Base-by-base conservation (phyloP, 306 rosid species). In the Begonia loranthoides region DNA sequence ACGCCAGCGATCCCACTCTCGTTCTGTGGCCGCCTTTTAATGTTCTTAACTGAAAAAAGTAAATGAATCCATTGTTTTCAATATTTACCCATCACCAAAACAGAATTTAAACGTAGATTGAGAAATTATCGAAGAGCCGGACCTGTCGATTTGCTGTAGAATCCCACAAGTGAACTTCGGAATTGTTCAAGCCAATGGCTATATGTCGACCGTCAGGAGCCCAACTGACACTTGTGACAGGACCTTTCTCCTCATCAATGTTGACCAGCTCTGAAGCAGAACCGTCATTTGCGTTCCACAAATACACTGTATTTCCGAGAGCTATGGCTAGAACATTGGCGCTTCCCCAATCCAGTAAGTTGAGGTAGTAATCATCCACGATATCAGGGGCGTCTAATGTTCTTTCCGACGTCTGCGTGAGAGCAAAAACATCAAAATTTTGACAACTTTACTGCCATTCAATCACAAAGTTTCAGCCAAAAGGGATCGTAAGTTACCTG, bases 381-480 rank as follows among this genome's bases (percentile, higher is more conserved):
- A 82, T 69, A 49, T 77, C 88, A 19, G 93, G 95, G 54, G 95
- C 95, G 65, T 82, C 95, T 62, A 86, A 44, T 0, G 92, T 85
- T 73, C 76, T 75, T 73, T 81, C 93, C 11, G 92, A 85, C 52
- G 79, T 76, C 95, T 81, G 58, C 59, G 59, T 39, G 15, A 59
- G 11, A 3, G 5, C 13, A 55, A 19, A 38, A 13, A 9, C 34
- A 15, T 10, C 1, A 10, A 13, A 13, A 10, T 15, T 52, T 15
- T 7, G 36, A 41, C 34, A 52, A 52, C 8, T 15, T 34, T 8
- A 17, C 21, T 41, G 34, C 8, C 6, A 7, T 28, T 28, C 36
- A 28, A 28, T 28, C 36, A 17, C 4, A 15, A 15, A 10, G 48
- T 9, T 11, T 0, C 22, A 50, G 28, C 17, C 22, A 12, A 51